These are phyloP conservation scores for Malus hybrid DNA, from an alignment of 331 rosid genomes.

Conservation along the genomic window DNA sequence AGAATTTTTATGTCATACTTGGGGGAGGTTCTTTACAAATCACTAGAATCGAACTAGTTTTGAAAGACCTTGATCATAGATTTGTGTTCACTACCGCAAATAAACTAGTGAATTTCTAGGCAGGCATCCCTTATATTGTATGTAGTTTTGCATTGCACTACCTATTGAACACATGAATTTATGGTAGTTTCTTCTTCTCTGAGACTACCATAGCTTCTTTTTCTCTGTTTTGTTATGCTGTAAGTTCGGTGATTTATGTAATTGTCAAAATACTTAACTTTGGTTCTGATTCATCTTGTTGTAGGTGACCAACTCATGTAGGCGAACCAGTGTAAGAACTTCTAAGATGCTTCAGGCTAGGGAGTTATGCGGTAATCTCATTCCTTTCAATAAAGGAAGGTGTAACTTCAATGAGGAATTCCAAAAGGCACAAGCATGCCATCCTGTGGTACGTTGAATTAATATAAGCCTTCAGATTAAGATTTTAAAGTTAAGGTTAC, in stretches of 20 bases:
- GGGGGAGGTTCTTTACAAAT: not conserved
- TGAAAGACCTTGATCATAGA: not conserved
- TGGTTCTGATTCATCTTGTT: constrained; percentile 1
- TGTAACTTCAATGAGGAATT: constrained; percentile 58
- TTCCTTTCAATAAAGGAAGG: constrained; percentile 36
- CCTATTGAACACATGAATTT: not conserved
- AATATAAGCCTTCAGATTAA: not conserved
- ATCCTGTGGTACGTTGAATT: constrained; percentile 50
- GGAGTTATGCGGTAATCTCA: constrained; percentile 63
- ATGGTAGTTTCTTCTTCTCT: not conserved
- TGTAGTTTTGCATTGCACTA: not conserved
- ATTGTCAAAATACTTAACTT: too few species aligned
- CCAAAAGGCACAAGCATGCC: constrained; percentile 51
- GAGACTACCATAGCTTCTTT: too few species aligned
- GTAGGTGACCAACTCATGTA: constrained; percentile 29
- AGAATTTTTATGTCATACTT: not conserved
- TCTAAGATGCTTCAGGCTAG: constrained; percentile 61
- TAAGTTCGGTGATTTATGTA: too few species aligned
- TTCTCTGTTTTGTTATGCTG: too few species aligned
- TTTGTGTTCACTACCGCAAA: not conserved
- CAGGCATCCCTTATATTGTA: not conserved
- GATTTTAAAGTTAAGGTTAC: not conserved
- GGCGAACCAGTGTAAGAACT: constrained; percentile 30
- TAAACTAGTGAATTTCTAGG: not conserved
- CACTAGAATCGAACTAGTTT: not conserved